Percentiles rank a stretch among this genome's conserved stretches.
Conservation (phyloP, 495 filamentous ascomycete species). For the Aspergillus ellipticus region DNA sequence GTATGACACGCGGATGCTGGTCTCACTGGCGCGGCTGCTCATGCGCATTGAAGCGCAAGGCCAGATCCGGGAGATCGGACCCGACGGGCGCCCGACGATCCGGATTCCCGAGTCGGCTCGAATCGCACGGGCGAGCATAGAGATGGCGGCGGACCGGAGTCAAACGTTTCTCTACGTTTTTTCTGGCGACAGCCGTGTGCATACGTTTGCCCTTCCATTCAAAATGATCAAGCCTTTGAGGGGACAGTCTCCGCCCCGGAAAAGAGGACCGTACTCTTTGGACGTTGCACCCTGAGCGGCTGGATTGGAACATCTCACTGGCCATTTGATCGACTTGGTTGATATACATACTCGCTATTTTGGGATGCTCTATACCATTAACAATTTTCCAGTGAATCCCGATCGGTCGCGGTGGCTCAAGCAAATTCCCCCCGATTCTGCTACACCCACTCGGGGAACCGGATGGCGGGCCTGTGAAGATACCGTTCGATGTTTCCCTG, state of each 20-base stretch:
- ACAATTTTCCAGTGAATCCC: too few relatives aligned
- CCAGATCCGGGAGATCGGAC: background rate
- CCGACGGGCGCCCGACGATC: background rate
- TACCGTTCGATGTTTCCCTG: constrained; percentile 23
- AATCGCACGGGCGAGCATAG: background rate
- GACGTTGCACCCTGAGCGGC: too few relatives aligned
- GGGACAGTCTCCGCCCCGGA: too few relatives aligned
- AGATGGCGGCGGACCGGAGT: background rate
- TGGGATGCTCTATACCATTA: too few relatives aligned
- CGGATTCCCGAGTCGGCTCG: background rate
- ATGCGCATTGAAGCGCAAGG: background rate
- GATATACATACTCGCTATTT: too few relatives aligned
- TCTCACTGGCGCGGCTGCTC: background rate
- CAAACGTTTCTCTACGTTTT: background rate
- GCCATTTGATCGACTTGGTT: too few relatives aligned
- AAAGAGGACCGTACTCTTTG: too few relatives aligned
- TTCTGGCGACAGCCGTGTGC: background rate
- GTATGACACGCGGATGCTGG: background rate
- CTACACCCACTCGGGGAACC: constrained; percentile 26
- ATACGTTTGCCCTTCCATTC: too few relatives aligned
- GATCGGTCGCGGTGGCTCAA: too few relatives aligned
- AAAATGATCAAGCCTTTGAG: too few relatives aligned
- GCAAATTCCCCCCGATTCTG: constrained; percentile 20
- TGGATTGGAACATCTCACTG: too few relatives aligned
- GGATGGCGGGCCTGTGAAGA: constrained; percentile 16